Percentiles rank a stretch among this genome's conserved stretches.
Evolutionary conservation across 306 rosid species (phyloP).

Genomic region (Castanea mollissima): DNA sequence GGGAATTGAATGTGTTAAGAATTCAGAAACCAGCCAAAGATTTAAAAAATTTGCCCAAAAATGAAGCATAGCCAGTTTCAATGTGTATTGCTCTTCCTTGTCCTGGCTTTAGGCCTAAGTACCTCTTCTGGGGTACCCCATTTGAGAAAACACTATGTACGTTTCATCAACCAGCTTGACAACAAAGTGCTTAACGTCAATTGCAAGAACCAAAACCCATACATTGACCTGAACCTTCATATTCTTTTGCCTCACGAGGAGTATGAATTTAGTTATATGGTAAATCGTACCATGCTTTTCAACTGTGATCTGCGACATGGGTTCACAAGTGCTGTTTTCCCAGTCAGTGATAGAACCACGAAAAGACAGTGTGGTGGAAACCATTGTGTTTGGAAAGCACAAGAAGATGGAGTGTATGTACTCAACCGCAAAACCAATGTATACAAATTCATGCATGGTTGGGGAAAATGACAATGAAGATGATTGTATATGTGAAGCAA

Average conservation of each 20-base stretch:
- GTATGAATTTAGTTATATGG: neutral
- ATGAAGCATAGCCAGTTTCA: too few relatives aligned
- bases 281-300: neutral
- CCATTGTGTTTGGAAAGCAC: neutral
- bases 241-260: neutral
- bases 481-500: neutral
- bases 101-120: neutral
- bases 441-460: neutral
- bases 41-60: too few relatives aligned
- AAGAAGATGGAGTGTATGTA: neutral
- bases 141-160: neutral
- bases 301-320: slow-evolving; percentile 4
- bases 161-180: neutral
- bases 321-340: neutral
- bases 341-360: neutral
- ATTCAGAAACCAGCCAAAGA: too few relatives aligned
- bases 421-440: neutral
- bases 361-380: slow-evolving; percentile 1
- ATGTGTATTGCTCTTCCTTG: too few relatives aligned
- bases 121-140: neutral
- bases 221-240: neutral
- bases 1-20: too few relatives aligned
- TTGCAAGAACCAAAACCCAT: neutral
- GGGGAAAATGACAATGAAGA: neutral
- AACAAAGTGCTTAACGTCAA: slow-evolving; percentile 8